A percentile compares a stretch with the other conserved stretches of the same genome.
phyloP scores from a whole-genome alignment of 2,329 filamentous ascomycete species.

The Penicillium sp. region DNA sequence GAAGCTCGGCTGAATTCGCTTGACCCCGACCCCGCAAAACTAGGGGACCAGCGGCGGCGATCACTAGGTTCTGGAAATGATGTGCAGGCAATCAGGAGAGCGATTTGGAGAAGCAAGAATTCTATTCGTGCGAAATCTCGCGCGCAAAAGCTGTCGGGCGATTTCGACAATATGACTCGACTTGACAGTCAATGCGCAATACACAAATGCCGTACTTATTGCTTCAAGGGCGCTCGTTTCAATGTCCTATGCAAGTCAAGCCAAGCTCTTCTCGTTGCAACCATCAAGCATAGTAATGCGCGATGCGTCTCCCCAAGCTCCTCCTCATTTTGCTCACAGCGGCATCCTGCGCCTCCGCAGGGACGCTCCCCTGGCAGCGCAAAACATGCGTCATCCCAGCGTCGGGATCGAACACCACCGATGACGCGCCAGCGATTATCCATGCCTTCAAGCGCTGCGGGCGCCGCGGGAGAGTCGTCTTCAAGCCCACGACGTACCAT shows the following conservation, averaged over 20 bases:
- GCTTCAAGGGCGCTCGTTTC: no score
- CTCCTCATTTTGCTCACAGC: background rate
- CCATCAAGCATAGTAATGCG: no score
- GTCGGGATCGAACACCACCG: conserved; percentile 31
- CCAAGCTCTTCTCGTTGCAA: background rate
- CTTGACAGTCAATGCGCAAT: no score
- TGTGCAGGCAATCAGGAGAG: background rate
- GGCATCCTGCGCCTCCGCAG: background rate
- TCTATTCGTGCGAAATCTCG: conserved; percentile 3
- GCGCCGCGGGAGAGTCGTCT: conserved; percentile 56
- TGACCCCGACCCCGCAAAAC: no score
- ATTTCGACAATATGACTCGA: no score
- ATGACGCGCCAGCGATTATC: conserved; percentile 59
- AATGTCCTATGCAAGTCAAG: no score
- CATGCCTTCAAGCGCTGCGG: conserved; percentile 57
- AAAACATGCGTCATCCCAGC: conserved; percentile 21
- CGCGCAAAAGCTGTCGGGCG: no score
- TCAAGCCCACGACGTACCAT: conserved; percentile 55
- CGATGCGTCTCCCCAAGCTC: background rate
- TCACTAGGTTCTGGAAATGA: background rate
- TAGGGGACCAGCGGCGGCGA: background rate
- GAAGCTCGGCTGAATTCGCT: background rate
- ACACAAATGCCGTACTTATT: no score
- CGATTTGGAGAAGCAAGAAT: background rate
- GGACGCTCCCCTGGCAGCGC: background rate